Evolutionary conservation across 306 rosid species (phyloP).

Genomic region (Luffa aegyptiaca): DNA sequence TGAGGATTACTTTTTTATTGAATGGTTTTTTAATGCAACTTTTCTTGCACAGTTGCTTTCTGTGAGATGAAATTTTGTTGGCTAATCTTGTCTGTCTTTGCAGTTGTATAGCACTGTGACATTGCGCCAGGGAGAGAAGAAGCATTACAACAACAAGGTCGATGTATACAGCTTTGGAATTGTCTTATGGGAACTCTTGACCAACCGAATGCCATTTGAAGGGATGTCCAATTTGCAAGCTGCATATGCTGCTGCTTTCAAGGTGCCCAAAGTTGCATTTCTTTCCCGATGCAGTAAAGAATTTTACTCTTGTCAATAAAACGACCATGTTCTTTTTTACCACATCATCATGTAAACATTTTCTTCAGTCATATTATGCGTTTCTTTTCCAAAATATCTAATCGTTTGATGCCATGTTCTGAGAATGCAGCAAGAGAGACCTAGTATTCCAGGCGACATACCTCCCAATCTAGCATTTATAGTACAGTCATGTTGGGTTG

Average conservation of each 20-base stretch:
- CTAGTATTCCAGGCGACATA: slow-evolving; percentile 59
- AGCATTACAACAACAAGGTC: slow-evolving; percentile 94
- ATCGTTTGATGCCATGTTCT: slow-evolving; percentile 18
- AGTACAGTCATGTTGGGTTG: slow-evolving; percentile 94
- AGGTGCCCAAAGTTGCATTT: slow-evolving; percentile 36
- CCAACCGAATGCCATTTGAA: slow-evolving; percentile 98
- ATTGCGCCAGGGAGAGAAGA: slow-evolving; percentile 93
- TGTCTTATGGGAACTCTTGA: slow-evolving; percentile 91
- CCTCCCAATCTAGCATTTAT: slow-evolving; percentile 68
- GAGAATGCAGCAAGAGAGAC: slow-evolving; percentile 89
- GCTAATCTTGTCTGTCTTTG: slow-evolving; percentile 13
- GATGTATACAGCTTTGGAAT: slow-evolving; percentile 98
- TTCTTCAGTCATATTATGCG: neutral
- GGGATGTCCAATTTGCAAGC: slow-evolving; percentile 99
- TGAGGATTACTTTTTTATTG: neutral
- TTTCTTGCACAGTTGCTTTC: neutral
- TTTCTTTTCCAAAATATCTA: neutral
- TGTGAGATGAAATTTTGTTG: neutral
- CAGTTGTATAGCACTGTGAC: slow-evolving; percentile 98
- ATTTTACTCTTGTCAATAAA: neutral
- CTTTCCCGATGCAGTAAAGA: neutral
- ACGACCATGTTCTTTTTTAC: neutral
- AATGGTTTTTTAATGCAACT: neutral
- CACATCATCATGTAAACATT: neutral
- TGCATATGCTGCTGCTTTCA: slow-evolving; percentile 98